Percentiles rank a stretch among this genome's conserved stretches.
Evolutionary conservation across 2,329 filamentous ascomycete genomes (phyloP).

Genomic region (Fusarium graminum): DNA sequence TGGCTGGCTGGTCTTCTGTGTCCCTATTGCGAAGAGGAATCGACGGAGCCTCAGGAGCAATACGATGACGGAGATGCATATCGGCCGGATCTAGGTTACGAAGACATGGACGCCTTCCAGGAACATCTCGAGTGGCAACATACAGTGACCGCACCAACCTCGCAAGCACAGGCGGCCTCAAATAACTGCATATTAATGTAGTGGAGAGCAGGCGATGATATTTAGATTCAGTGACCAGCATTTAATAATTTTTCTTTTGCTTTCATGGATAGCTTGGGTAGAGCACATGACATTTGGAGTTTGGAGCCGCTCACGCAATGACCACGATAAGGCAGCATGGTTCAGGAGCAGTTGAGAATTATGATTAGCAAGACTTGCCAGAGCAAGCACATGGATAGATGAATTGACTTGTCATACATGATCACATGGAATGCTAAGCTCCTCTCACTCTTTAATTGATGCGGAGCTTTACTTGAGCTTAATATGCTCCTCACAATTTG

Average conservation of each 20-base stretch:
- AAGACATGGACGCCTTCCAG: slow-evolving; percentile 62
- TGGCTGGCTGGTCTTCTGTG: slow-evolving; percentile 67
- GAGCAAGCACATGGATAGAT: slow-evolving; percentile 23
- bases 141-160: slow-evolving; percentile 56
- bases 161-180: slow-evolving; percentile 51
- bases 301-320: slow-evolving; percentile 37
- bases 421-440: slow-evolving; percentile 44
- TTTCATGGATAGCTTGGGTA: slow-evolving; percentile 29
- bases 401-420: slow-evolving; percentile 35
- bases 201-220: slow-evolving; percentile 16
- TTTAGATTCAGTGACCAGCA: slow-evolving; percentile 2
- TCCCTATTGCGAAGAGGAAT: slow-evolving; percentile 69
- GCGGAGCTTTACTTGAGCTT: background rate
- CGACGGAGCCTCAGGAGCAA: slow-evolving; percentile 57
- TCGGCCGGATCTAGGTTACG: slow-evolving; percentile 64
- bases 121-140: slow-evolving; percentile 71
- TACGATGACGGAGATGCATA: slow-evolving; percentile 66
- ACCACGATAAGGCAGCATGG: slow-evolving; percentile 18
- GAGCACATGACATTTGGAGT: slow-evolving; percentile 41
- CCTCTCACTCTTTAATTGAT: background rate
- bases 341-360: slow-evolving; percentile 23
- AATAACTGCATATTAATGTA: slow-evolving; percentile 64
- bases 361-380: slow-evolving; percentile 39
- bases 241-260: slow-evolving; percentile 14
- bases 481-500: background rate